phyloP scores from a whole-genome alignment of 192 early-diverging fungal species.

The Coemansia erecta region DNA sequence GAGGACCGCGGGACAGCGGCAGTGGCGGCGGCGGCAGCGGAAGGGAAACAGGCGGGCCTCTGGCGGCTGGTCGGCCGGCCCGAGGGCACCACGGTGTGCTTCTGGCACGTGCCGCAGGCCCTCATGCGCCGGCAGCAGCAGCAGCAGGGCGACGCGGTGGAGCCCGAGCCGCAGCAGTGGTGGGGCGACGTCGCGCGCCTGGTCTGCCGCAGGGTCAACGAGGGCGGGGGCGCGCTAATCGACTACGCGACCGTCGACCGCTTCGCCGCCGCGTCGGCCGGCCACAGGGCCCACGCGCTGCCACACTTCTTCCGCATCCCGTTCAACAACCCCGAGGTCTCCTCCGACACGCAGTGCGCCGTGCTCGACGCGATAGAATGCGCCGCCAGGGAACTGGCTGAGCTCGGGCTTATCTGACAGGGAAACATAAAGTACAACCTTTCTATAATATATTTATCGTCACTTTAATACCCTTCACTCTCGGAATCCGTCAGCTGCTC shows the following conservation, averaged over 20 bases:
- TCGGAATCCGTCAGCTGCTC: background rate
- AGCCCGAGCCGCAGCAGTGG: background rate
- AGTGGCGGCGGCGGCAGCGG: no score
- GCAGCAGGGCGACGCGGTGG: background rate
- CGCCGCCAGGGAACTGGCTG: constrained; percentile 11
- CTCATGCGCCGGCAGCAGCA: background rate
- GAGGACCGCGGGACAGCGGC: constrained; percentile 29
- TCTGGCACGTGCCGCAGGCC: constrained; percentile 67
- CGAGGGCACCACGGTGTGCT: constrained; percentile 58
- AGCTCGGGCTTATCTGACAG: background rate
- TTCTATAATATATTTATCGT: background rate
- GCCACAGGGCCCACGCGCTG: constrained; percentile 14
- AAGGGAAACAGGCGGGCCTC: constrained; percentile 26
- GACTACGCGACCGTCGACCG: constrained; percentile 62
- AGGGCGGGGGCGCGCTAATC: constrained; percentile 60
- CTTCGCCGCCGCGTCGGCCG: constrained; percentile 10
- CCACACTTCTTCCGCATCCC: constrained; percentile 73
- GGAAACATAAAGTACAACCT: background rate
- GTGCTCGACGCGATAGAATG: constrained; percentile 61
- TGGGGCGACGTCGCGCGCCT: constrained; percentile 29
- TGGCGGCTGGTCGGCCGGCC: constrained; percentile 46
- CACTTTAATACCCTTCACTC: constrained; percentile 30
- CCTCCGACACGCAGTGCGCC: constrained; percentile 50
- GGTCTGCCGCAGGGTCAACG: constrained; percentile 43
- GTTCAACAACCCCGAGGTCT: constrained; percentile 60